Base-by-base conservation (phyloP, 108 stramenopile species). In the Fistulifera solaris region DNA sequence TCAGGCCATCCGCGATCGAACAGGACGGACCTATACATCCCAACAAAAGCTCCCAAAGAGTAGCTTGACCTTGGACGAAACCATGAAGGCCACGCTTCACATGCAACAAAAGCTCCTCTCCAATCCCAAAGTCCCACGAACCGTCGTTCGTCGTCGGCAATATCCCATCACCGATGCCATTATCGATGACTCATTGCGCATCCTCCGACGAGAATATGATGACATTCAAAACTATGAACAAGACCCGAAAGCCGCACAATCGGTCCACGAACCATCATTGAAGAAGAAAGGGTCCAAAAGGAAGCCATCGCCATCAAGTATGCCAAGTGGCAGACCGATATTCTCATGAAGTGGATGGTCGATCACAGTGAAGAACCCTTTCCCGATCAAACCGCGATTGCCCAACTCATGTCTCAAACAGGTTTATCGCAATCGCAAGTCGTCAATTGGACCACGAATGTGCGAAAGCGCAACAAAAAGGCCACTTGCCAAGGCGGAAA, bases 331-430 rank as follows among this genome's bases (percentile, higher is more conserved):
- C 81, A 78, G 54, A 78, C 75, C 11, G 81, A 83, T 52, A 53
- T 76, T 23, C 61, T 83, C 27, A 75, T 52, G 41, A 42, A 73
- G 39, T 83, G 81, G 81, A 78, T 83, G 77, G 66, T 76, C 39
- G 65, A 66, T 39, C 63, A 83, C 56, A 56, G 46, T 35, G 71
- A 71, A 0, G 51, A 74, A 5, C 65, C 56, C 1, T 62, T 66
- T 27, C 64, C 61, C 4, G 27, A 44, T 15, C 21, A 48, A 46
- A 22, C 6, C 12, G 54, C 66, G 18, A 62, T 66, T 26, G 38
- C 52, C 6, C 35, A 43, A 1, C 41, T 70, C n/a, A 49, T 54
- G 43, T 1, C 23, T 10, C 23, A 39, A 18, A 57, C 63, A 6
- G 46, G 38, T 18, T 59, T 70, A 4, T 19, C 63, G 7, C 57